A percentile compares a stretch with the other conserved stretches of the same genome.
These are phyloP conservation scores for Hanseniaspora singularis DNA, from an alignment of 805 yeast species.

Conservation along the genomic window DNA sequence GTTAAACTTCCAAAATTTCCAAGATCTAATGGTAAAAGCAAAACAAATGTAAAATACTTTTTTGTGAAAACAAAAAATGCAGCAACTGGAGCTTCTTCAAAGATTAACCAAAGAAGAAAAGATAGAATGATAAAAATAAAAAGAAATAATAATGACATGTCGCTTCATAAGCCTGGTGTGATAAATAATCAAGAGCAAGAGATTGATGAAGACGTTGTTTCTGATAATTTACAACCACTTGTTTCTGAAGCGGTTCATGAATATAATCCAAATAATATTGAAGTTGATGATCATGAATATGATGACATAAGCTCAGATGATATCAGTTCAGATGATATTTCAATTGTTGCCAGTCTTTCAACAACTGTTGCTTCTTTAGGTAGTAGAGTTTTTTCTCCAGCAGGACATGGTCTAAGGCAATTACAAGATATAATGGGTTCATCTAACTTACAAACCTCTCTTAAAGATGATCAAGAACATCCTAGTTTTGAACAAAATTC, in stretches of 20 bases:
- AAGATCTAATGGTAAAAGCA: constrained; percentile 17
- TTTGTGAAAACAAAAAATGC: constrained; percentile 11
- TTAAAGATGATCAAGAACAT: background rate
- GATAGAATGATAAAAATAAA: background rate
- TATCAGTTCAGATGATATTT: background rate
- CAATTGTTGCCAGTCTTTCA: background rate
- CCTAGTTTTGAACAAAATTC: background rate
- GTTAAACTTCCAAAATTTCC: constrained; percentile 25
- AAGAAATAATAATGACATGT: background rate
- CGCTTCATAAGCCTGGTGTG: too few relatives aligned
- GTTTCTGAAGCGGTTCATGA: too few relatives aligned
- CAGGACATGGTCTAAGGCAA: constrained; percentile 8
- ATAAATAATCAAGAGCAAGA: too few relatives aligned
- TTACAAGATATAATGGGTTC: constrained; percentile 7
- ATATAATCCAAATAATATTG: background rate
- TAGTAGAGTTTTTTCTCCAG: constrained; percentile 14
- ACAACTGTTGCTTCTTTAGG: constrained; percentile 8
- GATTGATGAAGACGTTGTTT: too few relatives aligned
- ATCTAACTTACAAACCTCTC: too few relatives aligned
- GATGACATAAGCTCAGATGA: background rate
- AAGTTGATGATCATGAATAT: background rate
- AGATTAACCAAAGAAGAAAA: constrained; percentile 7
- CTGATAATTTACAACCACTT: too few relatives aligned
- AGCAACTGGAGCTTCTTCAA: constrained; percentile 12
- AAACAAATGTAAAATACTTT: constrained; percentile 6